Conservation (phyloP, 345 rosid species). For the Brassica incana region DNA sequence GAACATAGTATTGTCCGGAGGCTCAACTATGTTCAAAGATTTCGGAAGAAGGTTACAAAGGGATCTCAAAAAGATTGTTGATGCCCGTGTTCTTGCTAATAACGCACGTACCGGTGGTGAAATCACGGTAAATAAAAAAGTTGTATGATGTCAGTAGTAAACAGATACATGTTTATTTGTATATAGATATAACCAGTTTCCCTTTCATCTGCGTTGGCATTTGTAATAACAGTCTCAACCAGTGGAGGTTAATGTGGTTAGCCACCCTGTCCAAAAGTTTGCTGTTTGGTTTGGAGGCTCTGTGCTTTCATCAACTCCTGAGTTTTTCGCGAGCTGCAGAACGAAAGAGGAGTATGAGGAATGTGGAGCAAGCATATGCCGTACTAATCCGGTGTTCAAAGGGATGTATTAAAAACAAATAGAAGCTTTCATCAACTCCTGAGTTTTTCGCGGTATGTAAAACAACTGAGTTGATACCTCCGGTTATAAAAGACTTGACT, state of each 20-base stretch:
- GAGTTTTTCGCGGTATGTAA: conserved; percentile 92
- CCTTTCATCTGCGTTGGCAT: not conserved
- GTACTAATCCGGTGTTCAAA: too few relatives aligned
- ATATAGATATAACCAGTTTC: not conserved
- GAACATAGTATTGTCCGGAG: conserved; percentile 97
- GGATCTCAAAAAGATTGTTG: conserved; percentile 94
- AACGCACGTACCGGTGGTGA: conserved; percentile 78
- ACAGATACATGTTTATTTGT: not conserved
- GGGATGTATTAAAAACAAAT: too few relatives aligned
- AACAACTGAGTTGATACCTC: too few relatives aligned
- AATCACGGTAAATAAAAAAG: conserved; percentile 52
- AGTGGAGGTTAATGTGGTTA: conserved; percentile 92
- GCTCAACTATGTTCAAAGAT: conserved; percentile 99
- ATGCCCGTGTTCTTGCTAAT: conserved; percentile 80
- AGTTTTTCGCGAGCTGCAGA: too few relatives aligned
- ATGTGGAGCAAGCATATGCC: too few relatives aligned
- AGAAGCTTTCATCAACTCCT: too few relatives aligned
- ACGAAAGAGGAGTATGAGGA: too few relatives aligned
- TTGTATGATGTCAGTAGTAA: not conserved
- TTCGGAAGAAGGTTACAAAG: conserved; percentile 95
- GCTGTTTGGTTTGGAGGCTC: conserved; percentile 99
- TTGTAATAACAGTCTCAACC: conserved; percentile 63
- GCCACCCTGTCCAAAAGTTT: conserved; percentile 92
- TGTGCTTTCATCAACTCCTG: conserved; percentile 95
- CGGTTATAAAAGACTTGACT: too few relatives aligned